Conservation (phyloP, 2,329 filamentous ascomycete genomes). For the Cercospora canescens region DNA sequence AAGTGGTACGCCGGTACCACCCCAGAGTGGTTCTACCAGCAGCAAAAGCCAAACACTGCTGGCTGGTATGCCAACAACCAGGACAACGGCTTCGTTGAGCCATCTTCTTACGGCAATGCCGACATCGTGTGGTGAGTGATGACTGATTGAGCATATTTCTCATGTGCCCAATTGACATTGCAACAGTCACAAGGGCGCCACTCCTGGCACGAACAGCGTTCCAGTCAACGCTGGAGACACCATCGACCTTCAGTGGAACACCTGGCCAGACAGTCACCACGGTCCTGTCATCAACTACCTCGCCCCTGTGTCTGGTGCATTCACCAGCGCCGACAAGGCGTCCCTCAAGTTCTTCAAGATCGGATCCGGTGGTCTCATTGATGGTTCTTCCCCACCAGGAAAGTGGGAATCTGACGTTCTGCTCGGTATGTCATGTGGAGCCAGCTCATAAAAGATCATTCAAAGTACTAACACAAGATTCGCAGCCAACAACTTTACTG, state of each 20-base stretch:
- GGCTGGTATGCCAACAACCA: slow-evolving; percentile 37
- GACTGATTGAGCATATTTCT: too few species aligned
- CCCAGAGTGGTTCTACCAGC: slow-evolving; percentile 52
- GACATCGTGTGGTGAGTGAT: slow-evolving; percentile 31
- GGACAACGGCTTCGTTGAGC: slow-evolving; percentile 42
- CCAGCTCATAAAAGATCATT: neutral
- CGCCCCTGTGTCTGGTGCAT: slow-evolving; percentile 59
- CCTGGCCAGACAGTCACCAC: slow-evolving; percentile 48
- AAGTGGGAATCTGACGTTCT: slow-evolving; percentile 59
- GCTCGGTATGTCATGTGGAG: slow-evolving; percentile 33
- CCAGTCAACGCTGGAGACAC: slow-evolving; percentile 58
- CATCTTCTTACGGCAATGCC: slow-evolving; percentile 22
- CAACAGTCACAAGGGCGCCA: slow-evolving; percentile 53
- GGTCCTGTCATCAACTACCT: slow-evolving; percentile 66
- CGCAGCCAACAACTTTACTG: slow-evolving; percentile 45
- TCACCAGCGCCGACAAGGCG: slow-evolving; percentile 54
- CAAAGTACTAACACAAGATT: neutral
- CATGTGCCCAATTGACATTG: slow-evolving; percentile 27
- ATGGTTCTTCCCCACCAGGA: slow-evolving; percentile 40
- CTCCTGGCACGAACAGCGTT: slow-evolving; percentile 52
- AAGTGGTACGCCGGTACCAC: slow-evolving; percentile 46
- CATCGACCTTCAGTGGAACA: slow-evolving; percentile 53
- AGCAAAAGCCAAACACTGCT: slow-evolving; percentile 55
- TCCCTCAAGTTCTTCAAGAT: slow-evolving; percentile 66
- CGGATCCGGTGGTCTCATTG: slow-evolving; percentile 54